Conservation (phyloP, 2,329 filamentous ascomycete species). For the Neonectria punicea region DNA sequence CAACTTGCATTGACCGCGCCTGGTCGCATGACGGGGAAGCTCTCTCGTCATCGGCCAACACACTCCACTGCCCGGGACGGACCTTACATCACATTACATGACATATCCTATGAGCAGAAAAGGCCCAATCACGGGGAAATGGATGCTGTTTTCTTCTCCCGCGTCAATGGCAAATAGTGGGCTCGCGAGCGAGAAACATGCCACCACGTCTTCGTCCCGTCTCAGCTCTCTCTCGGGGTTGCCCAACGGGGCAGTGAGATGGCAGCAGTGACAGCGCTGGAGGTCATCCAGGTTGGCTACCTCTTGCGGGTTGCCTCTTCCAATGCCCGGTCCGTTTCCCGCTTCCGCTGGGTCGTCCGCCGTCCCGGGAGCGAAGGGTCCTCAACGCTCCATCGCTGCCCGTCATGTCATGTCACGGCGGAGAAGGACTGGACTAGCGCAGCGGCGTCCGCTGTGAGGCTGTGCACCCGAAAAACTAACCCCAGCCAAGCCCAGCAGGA, state of each 20-base stretch:
- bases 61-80: background rate
- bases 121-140: conserved; percentile 19
- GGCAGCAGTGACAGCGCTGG: background rate
- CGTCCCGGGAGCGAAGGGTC: background rate
- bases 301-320: background rate
- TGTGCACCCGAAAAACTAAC: conserved; percentile 26
- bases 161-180: conserved; percentile 19
- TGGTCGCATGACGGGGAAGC: conserved; percentile 15
- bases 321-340: background rate
- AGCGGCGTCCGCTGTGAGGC: conserved; percentile 24
- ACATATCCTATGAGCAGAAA: background rate
- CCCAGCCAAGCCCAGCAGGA: conserved; percentile 7
- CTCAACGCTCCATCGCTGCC: background rate
- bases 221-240: background rate
- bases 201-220: conserved; percentile 8
- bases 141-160: conserved; percentile 12
- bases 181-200: conserved; percentile 16
- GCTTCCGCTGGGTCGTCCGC: background rate
- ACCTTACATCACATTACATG: conserved; percentile 8
- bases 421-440: conserved; percentile 2
- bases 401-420: conserved; percentile 21
- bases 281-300: background rate
- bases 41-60: conserved; percentile 22
- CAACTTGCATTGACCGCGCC: conserved; percentile 6
- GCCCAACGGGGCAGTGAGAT: background rate